Base-by-base conservation (phyloP, 2,329 filamentous ascomycete species). In the Beauveria scarabaeidicola region DNA sequence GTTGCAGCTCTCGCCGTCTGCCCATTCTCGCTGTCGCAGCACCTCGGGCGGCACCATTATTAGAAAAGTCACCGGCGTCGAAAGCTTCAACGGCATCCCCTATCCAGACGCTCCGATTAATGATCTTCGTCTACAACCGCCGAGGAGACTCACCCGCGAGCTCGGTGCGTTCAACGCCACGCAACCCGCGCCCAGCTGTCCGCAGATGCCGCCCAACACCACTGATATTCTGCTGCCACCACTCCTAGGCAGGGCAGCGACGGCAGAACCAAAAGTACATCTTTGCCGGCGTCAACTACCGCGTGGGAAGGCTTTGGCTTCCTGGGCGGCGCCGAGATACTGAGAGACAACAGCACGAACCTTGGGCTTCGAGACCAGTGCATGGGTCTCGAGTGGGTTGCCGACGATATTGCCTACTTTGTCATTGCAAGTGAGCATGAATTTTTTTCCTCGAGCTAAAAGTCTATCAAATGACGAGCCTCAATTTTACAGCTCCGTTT, bases 281-380 rank as follows among this genome's bases (percentile, higher is more conserved):
- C 44, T 84, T 83, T 53, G 85, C 89, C 0, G 77, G 80, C 0
- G 79, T 87, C 62, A 88, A 87, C 68, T 87, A 88, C 70, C 81
- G 83, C 1, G 72, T 85, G 0, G 80, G 79, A 15, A 15, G 82
- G 78, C 0, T 87, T 86, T 63, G 85, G 84, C 0, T 87, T 86
- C 68, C 64, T 87, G 62, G 75, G 78, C 0, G 83, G 83, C 1
- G 76, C 75, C 51, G 81, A 86, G 65, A 73, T 86, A 36, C 69
- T 80, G 2, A 73, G 73, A 3, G 82, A 84, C 61, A 82, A 82
- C 0, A 75, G 78, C 3, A 68, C 80, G 1, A 88, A 88, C 62
- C 67, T 85, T 3, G 85, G 85, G 2, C 73, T 87, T 2, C 73
- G 81, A 0, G 85, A 88, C 64, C 84, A 87, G 67, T 73, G 82